A percentile compares a stretch with the other conserved stretches of the same genome.
Evolutionary conservation across 176 grass and related monocot species (phyloP).

Genomic region (Oryza longistaminata): DNA sequence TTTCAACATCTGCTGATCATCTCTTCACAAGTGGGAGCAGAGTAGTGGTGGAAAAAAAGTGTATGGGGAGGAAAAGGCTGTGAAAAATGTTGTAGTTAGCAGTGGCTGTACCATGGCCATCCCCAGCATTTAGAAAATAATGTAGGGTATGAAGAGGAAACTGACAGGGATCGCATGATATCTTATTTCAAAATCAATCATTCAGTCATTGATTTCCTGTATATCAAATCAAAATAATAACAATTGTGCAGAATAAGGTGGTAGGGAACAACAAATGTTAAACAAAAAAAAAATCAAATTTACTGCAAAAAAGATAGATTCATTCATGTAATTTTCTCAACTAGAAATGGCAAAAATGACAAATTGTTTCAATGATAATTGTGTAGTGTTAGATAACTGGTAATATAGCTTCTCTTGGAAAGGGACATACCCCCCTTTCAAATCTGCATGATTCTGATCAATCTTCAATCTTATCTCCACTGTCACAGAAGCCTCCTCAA

Average conservation of each 20-base stretch:
- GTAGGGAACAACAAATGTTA: neutral
- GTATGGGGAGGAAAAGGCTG: neutral
- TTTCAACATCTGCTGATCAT: neutral
- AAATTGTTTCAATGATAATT: neutral
- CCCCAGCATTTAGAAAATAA: neutral
- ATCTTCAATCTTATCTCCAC: slow-evolving; percentile 89
- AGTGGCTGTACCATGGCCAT: neutral
- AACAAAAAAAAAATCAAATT: neutral
- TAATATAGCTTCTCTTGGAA: neutral
- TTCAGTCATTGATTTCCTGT: neutral
- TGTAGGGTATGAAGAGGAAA: neutral
- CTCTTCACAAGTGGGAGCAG: neutral
- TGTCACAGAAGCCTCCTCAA: slow-evolving; percentile 77
- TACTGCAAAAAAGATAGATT: slow-evolving; percentile 3
- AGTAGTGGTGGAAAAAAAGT: neutral
- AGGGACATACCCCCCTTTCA: slow-evolving; percentile 78
- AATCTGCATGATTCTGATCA: slow-evolving; percentile 82
- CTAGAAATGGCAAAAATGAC: neutral
- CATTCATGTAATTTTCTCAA: neutral
- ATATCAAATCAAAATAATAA: slow-evolving; percentile 13
- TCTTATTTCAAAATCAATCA: too few species aligned
- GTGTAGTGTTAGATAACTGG: neutral
- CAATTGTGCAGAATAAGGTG: neutral
- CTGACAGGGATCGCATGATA: neutral
- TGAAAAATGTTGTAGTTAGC: neutral